A percentile compares a stretch with the other conserved stretches of the same genome.
Evolutionary conservation across 2,329 filamentous ascomycete species (phyloP).

Genomic region (Colletotrichum sp.): DNA sequence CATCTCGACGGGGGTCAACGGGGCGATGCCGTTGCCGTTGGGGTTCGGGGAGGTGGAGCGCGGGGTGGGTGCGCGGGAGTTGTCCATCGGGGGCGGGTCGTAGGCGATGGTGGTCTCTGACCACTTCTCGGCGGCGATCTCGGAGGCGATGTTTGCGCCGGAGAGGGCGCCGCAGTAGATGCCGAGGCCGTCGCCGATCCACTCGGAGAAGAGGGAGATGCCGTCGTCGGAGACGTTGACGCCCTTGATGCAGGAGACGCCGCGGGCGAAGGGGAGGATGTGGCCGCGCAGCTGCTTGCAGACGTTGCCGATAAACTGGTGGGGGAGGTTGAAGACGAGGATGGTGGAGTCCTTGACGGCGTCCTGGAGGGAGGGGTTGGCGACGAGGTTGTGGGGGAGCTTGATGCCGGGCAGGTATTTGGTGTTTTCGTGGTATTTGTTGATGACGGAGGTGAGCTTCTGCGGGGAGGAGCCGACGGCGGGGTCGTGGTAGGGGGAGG

Average conservation of each 20-base stretch:
- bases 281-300: constrained; percentile 86
- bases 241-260: constrained; percentile 97
- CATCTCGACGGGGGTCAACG: constrained; percentile 51
- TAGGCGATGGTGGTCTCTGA: constrained; percentile 97
- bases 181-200: constrained; percentile 86
- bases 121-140: constrained; percentile 95
- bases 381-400: constrained; percentile 82
- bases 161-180: constrained; percentile 98
- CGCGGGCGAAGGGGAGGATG: constrained; percentile 89
- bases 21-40: constrained; percentile 42
- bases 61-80: constrained; percentile 73
- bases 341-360: constrained; percentile 86
- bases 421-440: constrained; percentile 91
- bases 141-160: constrained; percentile 93
- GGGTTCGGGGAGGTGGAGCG: constrained; percentile 52
- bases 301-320: constrained; percentile 91
- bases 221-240: constrained; percentile 89
- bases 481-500: constrained; percentile 75
- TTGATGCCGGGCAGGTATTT: constrained; percentile 94
- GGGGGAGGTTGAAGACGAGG: constrained; percentile 93
- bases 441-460: constrained; percentile 92
- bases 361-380: constrained; percentile 80
- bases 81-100: constrained; percentile 86
- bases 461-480: constrained; percentile 69
- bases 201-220: constrained; percentile 90